Conservation (phyloP, 2,329 filamentous ascomycete genomes). For the Daldinia sp. region DNA sequence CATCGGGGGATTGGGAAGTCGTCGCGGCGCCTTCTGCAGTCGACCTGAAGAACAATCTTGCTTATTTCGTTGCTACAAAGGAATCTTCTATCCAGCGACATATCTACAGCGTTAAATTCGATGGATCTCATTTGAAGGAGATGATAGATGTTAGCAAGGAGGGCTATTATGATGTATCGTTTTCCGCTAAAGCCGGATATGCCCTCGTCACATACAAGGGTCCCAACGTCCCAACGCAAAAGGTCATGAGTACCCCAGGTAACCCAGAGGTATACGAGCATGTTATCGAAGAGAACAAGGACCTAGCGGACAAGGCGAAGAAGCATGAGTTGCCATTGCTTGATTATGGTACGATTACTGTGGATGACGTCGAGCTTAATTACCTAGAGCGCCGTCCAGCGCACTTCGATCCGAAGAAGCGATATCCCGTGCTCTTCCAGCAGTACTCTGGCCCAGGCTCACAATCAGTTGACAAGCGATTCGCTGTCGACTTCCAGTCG, state of each 20-base stretch:
- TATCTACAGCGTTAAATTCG: conserved; percentile 86
- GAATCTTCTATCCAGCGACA: conserved; percentile 90
- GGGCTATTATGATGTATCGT: conserved; percentile 83
- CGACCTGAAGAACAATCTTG: conserved; percentile 83
- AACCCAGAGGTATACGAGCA: conserved; percentile 71
- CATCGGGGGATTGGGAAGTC: conserved; percentile 91
- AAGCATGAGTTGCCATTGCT: conserved; percentile 84
- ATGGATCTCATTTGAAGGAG: conserved; percentile 75
- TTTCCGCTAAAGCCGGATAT: conserved; percentile 83
- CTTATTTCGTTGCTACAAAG: conserved; percentile 90
- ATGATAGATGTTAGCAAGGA: conserved; percentile 77
- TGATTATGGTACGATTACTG: conserved; percentile 83
- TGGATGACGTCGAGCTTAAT: conserved; percentile 77
- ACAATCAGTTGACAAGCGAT: conserved; percentile 82
- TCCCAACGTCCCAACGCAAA: conserved; percentile 88
- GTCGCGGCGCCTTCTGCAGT: conserved; percentile 84
- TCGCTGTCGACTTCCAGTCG: conserved; percentile 86
- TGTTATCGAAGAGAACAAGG: conserved; percentile 79
- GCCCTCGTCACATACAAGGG: conserved; percentile 85
- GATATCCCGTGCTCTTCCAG: conserved; percentile 93
- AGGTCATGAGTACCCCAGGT: conserved; percentile 83
- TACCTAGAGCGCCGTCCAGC: conserved; percentile 87
- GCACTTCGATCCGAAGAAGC: conserved; percentile 82
- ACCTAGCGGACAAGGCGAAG: conserved; percentile 72
- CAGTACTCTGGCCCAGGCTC: conserved; percentile 96